Percentiles rank a stretch among this genome's conserved stretches.
Evolutionary conservation across 768 basidiomycete genomes (phyloP).

Genomic region (Panaeolus cyanescens): DNA sequence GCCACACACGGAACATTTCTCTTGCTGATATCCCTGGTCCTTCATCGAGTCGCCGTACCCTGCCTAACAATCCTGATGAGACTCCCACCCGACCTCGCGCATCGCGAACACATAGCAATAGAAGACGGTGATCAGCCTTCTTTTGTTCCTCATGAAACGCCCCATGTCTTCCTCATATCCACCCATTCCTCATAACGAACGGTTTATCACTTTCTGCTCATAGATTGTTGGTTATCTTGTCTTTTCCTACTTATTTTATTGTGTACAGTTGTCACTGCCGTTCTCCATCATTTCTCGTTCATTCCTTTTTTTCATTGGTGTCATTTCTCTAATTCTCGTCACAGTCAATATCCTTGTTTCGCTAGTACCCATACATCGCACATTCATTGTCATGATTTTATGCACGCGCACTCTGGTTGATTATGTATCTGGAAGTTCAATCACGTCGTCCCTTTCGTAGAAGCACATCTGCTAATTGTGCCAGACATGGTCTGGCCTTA

Average conservation of each 20-base stretch:
- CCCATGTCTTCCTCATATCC: constrained; percentile 5
- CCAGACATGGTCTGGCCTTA: not conserved
- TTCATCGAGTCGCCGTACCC: constrained; percentile 5
- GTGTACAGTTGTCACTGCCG: not conserved
- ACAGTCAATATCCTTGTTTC: not conserved
- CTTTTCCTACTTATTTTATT: not conserved
- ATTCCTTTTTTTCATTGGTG: not conserved
- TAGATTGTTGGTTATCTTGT: not conserved
- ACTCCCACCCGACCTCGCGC: constrained; percentile 25
- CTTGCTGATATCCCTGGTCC: constrained; percentile 9
- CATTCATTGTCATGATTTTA: constrained; percentile 4
- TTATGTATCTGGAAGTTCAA: not conserved
- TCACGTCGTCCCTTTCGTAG: not conserved
- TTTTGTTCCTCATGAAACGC: no score
- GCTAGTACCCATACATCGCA: constrained; percentile 3
- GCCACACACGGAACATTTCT: constrained; percentile 4
- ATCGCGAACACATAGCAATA: constrained; percentile 12
- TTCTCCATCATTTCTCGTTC: not conserved
- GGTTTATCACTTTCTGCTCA: constrained; percentile 1
- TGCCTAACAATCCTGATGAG: constrained; percentile 22
- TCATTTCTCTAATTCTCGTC: not conserved
- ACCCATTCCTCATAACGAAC: not conserved
- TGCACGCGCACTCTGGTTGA: not conserved
- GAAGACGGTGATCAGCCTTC: constrained; percentile 17
- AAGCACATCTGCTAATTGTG: not conserved